Percentiles rank a stretch among this genome's conserved stretches.
These are phyloP conservation scores for Syncephalastrum racemosum DNA, from an alignment of 371 early-diverging fungal genomes.

Conservation along the genomic window DNA sequence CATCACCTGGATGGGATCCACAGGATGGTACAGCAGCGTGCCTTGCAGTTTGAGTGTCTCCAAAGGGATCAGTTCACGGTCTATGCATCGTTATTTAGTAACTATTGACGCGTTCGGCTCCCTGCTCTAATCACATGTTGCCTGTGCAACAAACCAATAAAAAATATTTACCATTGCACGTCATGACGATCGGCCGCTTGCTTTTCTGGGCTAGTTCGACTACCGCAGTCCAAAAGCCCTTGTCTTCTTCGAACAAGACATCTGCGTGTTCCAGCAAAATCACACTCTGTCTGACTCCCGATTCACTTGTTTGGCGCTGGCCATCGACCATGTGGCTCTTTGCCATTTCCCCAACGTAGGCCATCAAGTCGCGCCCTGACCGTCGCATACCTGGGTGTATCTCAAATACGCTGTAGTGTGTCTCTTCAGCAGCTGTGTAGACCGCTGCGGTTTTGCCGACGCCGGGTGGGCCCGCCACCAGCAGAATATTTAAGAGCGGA, in stretches of 20 bases:
- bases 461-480: constrained; percentile 69
- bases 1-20: constrained; percentile 15
- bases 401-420: constrained; percentile 74
- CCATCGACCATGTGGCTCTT: constrained; percentile 60
- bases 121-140: not conserved
- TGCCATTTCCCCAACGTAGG: constrained; percentile 66
- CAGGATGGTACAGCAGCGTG: constrained; percentile 4
- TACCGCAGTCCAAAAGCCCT: constrained; percentile 76
- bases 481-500: constrained; percentile 43
- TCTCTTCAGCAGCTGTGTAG: constrained; percentile 68
- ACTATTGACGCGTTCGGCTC: not conserved
- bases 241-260: constrained; percentile 78
- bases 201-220: constrained; percentile 64
- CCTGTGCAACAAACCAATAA: not conserved
- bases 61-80: constrained; percentile 26
- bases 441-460: constrained; percentile 77
- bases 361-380: constrained; percentile 67
- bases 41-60: constrained; percentile 24
- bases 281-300: constrained; percentile 48
- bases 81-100: constrained; percentile 9
- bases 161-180: constrained; percentile 61
- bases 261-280: constrained; percentile 82
- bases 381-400: constrained; percentile 67
- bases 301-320: no score
- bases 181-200: constrained; percentile 78